A percentile compares a stretch with the other conserved stretches of the same genome.
These are phyloP conservation scores for Penicillium coprophilum DNA, from an alignment of 495 filamentous ascomycete species.

Conservation along the genomic window DNA sequence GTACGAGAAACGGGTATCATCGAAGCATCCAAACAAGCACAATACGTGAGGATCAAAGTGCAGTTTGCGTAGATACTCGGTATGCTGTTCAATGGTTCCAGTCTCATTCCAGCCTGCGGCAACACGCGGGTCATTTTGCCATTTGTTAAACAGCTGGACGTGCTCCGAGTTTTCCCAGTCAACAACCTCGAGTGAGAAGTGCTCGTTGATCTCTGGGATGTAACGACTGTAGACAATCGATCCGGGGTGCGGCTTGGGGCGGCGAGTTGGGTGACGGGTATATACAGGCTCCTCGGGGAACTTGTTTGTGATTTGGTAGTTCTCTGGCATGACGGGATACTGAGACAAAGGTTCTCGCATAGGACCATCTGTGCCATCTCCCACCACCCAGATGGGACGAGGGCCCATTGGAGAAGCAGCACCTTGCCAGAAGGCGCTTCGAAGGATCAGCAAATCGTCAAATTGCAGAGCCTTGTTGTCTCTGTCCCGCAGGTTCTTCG, in stretches of 20 bases:
- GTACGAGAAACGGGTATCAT: conserved; percentile 62
- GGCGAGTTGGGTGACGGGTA: conserved; percentile 60
- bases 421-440: conserved; percentile 65
- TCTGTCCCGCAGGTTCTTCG: conserved; percentile 31
- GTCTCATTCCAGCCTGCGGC: conserved; percentile 69
- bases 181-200: conserved; percentile 64
- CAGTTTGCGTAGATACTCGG: conserved; percentile 57
- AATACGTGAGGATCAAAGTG: conserved; percentile 64
- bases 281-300: conserved; percentile 46
- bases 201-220: conserved; percentile 64
- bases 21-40: conserved; percentile 60
- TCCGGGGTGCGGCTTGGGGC: conserved; percentile 59
- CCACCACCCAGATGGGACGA: conserved; percentile 57
- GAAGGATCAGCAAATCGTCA: conserved; percentile 34
- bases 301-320: conserved; percentile 55
- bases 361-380: conserved; percentile 39
- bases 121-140: conserved; percentile 71
- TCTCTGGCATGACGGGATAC: conserved; percentile 56
- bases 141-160: conserved; percentile 59
- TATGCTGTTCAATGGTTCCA: conserved; percentile 61
- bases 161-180: conserved; percentile 55
- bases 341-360: conserved; percentile 30
- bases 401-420: conserved; percentile 63
- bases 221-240: conserved; percentile 65
- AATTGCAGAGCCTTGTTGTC: conserved; percentile 19